Percentiles rank a stretch among this genome's conserved stretches.
Conservation (phyloP, 2,329 filamentous ascomycete species). For the Apiospora koreana region DNA sequence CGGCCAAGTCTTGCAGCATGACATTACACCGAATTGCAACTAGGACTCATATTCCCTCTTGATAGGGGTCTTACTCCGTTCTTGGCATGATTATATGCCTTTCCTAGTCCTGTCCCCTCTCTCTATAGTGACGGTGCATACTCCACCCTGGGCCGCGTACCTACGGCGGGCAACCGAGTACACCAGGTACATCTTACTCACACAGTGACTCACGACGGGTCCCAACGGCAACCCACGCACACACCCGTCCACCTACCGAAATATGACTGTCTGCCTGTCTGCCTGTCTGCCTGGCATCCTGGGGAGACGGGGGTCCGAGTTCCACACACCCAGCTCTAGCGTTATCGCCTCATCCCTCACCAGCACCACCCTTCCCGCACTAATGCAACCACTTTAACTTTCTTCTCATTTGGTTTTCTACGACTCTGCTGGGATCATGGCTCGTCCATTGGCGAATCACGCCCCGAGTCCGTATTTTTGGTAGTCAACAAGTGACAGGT, state of each 20-base stretch:
- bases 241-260: not conserved
- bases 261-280: not conserved
- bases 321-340: not conserved
- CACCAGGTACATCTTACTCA: not conserved
- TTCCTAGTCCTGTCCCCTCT: not conserved
- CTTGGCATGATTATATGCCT: not conserved
- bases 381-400: slow-evolving; percentile 12
- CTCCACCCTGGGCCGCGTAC: not conserved
- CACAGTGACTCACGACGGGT: not conserved
- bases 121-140: too few species aligned
- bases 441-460: slow-evolving; percentile 6
- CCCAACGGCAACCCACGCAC: not conserved
- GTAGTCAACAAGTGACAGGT: not conserved
- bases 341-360: not conserved
- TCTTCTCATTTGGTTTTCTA: not conserved
- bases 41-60: not conserved
- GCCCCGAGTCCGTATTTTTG: not conserved
- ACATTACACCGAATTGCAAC: not conserved
- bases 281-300: not conserved
- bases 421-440: not conserved
- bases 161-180: not conserved
- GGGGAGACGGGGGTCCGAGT: not conserved
- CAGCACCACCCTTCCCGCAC: not conserved
- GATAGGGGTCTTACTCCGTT: not conserved
- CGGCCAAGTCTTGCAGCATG: not conserved